A percentile compares a stretch with the other conserved stretches of the same genome.
Conservation (phyloP, 305 asterid genomes). For the Fraxinus angustifolia region DNA sequence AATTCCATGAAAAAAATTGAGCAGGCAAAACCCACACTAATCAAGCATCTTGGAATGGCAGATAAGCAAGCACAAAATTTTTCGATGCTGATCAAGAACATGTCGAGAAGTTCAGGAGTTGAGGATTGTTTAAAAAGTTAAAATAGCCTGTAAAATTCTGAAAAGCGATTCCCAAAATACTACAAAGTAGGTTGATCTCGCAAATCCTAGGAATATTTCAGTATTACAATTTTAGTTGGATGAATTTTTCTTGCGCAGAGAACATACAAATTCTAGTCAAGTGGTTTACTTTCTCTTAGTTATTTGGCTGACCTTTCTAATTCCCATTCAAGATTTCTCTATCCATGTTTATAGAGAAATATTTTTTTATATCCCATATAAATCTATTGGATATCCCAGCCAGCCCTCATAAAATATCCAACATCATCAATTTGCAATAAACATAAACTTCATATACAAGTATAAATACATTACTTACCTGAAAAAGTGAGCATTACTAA, state of each 20-base stretch:
- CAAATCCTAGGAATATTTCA: not conserved
- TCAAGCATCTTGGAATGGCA: not conserved
- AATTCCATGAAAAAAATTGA: not conserved
- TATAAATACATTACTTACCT: not conserved
- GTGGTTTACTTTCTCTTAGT: not conserved
- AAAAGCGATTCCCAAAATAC: slow-evolving; percentile 8
- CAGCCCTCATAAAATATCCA: not conserved
- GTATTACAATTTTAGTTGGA: slow-evolving; percentile 6
- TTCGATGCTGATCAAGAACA: not conserved
- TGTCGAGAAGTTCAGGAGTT: not conserved
- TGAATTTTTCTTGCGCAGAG: slow-evolving; percentile 1
- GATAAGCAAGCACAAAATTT: not conserved
- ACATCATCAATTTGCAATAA: not conserved
- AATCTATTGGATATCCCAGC: not conserved
- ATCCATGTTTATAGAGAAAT: not conserved
- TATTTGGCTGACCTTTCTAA: not conserved
- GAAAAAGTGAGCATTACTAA: not conserved
- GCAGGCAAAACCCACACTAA: not conserved
- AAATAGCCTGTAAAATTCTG: not conserved
- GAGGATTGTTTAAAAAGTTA: not conserved
- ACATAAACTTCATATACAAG: not conserved
- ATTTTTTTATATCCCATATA: not conserved
- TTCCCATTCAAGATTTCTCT: not conserved
- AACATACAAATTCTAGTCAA: not conserved
- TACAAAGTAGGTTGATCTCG: not conserved